phyloP scores from a whole-genome alignment of 140 eudicot species.

The Oenanthe javanica region DNA sequence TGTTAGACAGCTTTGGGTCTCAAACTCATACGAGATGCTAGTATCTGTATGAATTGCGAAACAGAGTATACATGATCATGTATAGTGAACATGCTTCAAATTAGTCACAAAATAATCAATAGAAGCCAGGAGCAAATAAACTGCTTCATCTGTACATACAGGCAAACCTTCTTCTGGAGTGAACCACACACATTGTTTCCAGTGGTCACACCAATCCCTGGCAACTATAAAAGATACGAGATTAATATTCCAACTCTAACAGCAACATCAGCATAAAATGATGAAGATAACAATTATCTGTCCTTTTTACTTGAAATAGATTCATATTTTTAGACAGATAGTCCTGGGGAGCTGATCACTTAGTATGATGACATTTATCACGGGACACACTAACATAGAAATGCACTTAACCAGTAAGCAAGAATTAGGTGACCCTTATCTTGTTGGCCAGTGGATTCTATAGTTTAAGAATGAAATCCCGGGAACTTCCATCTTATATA shows the following conservation, averaged over 20 bases:
- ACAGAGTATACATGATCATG: no score
- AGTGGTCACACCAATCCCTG: conserved; percentile 89
- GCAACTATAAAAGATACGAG: conserved; percentile 32
- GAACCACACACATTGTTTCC: conserved; percentile 96
- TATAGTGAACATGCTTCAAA: no score
- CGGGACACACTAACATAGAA: background rate
- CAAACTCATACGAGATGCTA: conserved; percentile 57
- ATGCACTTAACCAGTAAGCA: background rate
- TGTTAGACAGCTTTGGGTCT: conserved; percentile 26
- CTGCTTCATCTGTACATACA: conserved; percentile 43
- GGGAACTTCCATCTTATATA: background rate
- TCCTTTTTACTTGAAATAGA: background rate
- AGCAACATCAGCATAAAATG: background rate
- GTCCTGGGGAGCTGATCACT: background rate
- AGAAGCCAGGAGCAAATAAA: conserved; percentile 24
- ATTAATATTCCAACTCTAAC: background rate
- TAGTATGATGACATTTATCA: background rate
- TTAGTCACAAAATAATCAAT: no score
- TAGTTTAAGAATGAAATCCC: background rate
- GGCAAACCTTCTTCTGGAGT: conserved; percentile 49
- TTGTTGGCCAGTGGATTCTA: background rate
- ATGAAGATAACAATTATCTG: background rate
- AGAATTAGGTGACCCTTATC: background rate
- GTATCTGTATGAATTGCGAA: conserved; percentile 61
- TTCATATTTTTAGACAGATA: background rate